Evolutionary conservation across 305 asterid species (phyloP), one percentile per base, ranked within the genome.

Genomic region (Fraxinus nigra): DNA sequence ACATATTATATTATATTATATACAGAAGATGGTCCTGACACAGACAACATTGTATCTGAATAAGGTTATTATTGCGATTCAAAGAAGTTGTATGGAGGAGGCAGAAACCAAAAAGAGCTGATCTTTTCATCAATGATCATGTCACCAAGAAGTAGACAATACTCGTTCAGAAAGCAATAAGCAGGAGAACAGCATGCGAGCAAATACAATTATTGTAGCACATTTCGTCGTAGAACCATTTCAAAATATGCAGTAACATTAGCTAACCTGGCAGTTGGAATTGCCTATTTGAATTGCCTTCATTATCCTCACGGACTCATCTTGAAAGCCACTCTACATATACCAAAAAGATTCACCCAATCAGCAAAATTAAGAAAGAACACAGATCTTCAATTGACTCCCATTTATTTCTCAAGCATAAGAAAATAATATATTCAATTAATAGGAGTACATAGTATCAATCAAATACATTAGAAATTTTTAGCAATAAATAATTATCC

Each of bases 291-390:
- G 88, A 43, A 95, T 93, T 24, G 82, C 63, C 90, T 77, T 95
- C 99, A 93, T 94, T 82, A 93, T 87, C 84, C 78, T 91, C 81
- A 90, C 85, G 0, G 99, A 93, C 59, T 94, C 97, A 74, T 94
- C 98, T 70, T 89, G 90, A 85, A 95, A 95, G 40, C 99, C 98
- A 82, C 95, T 86, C 99, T 95, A 88, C 84, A 81, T 16, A 73
- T n/a, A 38, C 69, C 83, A 82, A 28, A 28, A 61, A 24, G 77
- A 75, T 26, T 51, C 28, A 43, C 40, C 73, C 59, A 40, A 79
- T 76, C 63, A 72, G 81, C 56, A 77, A 48, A 75, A 48, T 20
- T 6, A 13, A 40, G 78, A 72, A 69, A 72, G 30, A 61, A 80
- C 20, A 40, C 35, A 34, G 67, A n/a, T 28, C 20, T 30, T 69